Percentiles rank a stretch among this genome's conserved stretches.
Conservation (phyloP, 2,329 filamentous ascomycete species). For the Incumbomyces lentus region DNA sequence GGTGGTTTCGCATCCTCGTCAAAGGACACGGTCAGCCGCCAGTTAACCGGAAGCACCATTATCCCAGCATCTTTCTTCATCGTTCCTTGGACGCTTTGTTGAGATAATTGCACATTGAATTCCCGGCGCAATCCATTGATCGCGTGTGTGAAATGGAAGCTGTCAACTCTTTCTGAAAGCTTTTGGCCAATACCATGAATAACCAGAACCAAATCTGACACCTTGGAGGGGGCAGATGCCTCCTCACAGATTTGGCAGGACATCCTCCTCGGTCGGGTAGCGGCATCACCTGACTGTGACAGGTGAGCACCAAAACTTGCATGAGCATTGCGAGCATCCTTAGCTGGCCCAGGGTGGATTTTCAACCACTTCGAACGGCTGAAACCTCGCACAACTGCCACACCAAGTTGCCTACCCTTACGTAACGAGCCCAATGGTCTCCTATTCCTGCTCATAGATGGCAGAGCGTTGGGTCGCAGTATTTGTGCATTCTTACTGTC, state of each 20-base stretch:
- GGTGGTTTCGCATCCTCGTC: constrained; percentile 55
- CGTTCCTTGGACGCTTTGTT: constrained; percentile 60
- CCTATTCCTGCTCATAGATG: constrained; percentile 75
- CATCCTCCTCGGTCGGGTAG: constrained; percentile 14
- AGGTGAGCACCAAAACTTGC: constrained; percentile 22
- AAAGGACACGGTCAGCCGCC: constrained; percentile 79
- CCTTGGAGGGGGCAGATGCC: constrained; percentile 46
- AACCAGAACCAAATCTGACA: constrained; percentile 81
- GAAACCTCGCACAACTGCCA: constrained; percentile 84
- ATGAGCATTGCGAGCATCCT: constrained; percentile 32
- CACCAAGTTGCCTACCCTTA: constrained; percentile 70
- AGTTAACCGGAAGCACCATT: constrained; percentile 92
- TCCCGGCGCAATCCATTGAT: constrained; percentile 83
- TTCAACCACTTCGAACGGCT: constrained; percentile 66
- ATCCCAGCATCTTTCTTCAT: constrained; percentile 73
- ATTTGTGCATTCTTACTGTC: constrained; percentile 69
- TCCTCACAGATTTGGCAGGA: constrained; percentile 54
- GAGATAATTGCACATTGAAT: constrained; percentile 73
- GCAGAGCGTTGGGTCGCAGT: constrained; percentile 72
- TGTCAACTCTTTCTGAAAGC: constrained; percentile 85
- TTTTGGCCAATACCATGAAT: constrained; percentile 97
- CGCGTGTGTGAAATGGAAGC: constrained; percentile 92
- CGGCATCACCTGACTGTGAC: constrained; percentile 20
- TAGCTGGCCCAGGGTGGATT: constrained; percentile 48
- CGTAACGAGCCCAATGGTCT: constrained; percentile 73